Conservation (phyloP, 176 grass and related monocot species). For the Zoysia japonica region DNA sequence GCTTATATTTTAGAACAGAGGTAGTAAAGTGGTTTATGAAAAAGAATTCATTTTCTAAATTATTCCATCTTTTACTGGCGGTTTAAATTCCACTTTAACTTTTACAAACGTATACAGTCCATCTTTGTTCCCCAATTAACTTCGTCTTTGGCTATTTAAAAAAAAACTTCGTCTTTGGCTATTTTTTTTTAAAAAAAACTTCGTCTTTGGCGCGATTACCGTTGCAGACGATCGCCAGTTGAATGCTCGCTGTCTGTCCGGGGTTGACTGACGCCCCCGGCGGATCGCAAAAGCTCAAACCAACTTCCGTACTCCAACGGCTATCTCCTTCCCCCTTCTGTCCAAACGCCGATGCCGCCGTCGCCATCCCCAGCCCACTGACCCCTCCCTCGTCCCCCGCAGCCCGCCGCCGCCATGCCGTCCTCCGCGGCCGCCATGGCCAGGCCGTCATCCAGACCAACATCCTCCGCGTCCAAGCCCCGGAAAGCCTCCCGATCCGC, state of each 20-base stretch:
- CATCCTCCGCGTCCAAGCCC: constrained; percentile 26
- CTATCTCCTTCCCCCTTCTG: not conserved
- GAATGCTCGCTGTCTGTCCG: not conserved
- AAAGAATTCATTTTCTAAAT: no score
- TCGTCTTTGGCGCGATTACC: not conserved
- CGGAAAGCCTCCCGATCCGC: constrained; percentile 18
- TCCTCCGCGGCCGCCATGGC: not conserved
- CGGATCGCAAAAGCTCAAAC: constrained; percentile 22
- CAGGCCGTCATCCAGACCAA: not conserved
- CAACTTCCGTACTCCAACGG: constrained; percentile 36
- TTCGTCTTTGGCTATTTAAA: not conserved
- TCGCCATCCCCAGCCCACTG: not conserved
- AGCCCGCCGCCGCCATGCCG: constrained; percentile 5
- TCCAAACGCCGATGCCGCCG: not conserved
- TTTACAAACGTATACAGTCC: no score
- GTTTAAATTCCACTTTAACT: no score
- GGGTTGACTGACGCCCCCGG: not conserved
- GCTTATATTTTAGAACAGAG: no score
- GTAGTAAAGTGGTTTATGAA: no score
- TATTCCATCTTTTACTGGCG: no score
- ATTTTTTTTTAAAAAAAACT: no score
- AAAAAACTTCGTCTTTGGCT: not conserved
- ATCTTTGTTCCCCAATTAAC: no score
- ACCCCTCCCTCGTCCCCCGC: not conserved
- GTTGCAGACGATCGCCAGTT: not conserved